Evolutionary conservation across 495 filamentous ascomycete genomes (phyloP), one percentile per base, ranked within the genome.

Genomic region (Aspergillus funiculosus): DNA sequence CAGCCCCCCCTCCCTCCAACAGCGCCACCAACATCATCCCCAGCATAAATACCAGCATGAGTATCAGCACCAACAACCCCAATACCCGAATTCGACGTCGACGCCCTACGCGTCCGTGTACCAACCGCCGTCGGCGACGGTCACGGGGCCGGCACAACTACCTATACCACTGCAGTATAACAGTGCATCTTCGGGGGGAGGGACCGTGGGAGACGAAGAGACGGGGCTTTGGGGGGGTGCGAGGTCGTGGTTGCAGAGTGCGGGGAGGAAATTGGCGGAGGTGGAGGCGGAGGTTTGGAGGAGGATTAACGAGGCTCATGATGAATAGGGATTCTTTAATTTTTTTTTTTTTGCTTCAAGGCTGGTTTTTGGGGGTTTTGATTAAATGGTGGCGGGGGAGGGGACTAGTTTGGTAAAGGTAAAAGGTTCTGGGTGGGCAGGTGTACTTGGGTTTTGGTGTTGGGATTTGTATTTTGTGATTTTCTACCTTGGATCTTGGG

Each of bases 251-350:
- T 70, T 77, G 35, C 70, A 74, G 52, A 75, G 64, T 31, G 82
- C 78, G 6, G 82, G 83, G 41, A 66, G 69, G 50, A 81, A 78
- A 59, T 56, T 86, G 39, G 72, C 67, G 8, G 77, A 80, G 41
- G 77, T 77, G 14, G 82, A 86, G 64, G 77, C 71, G 47, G 78
- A 81, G 66, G 76, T 85, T n/a, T 87, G 85, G 83, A 82, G 68
- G 65, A 72, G 72, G 59, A 81, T 83, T 54, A 83, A 81, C 60
- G 57, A 64, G 50, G 61, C 58, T 11, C 67, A 71, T 62, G 62
- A 59, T 52, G 51, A 59, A 31, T 51, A 48, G 29, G 9, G 40
- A 26, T 38, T 30, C 18, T 7, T 47, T 48, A 22, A 17, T 9
- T 5, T 9, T 43, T 46, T n/a, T n/a, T n/a, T n/a, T n/a, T n/a